Conservation (phyloP, 2,329 filamentous ascomycete genomes). For the Chaetomiaceae sp. region DNA sequence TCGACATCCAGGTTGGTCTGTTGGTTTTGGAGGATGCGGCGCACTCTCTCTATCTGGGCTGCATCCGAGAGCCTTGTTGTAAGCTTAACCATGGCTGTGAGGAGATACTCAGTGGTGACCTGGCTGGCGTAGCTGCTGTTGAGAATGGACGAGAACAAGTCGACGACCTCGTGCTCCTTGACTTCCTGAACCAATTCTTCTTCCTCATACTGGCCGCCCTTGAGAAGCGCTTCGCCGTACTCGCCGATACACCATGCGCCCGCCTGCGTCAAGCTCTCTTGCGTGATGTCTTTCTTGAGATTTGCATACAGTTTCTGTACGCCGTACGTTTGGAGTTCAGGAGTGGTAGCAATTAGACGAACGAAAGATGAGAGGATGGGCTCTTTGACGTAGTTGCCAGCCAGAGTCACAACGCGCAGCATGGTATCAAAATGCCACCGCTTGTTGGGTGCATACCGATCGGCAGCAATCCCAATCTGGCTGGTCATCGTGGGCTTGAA, state of each 20-base stretch:
- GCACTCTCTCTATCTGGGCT: conserved; percentile 80
- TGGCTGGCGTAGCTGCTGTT: conserved; percentile 93
- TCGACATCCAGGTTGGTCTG: conserved; percentile 90
- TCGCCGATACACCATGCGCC: conserved; percentile 98
- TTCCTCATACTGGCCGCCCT: conserved; percentile 87
- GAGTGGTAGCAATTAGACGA: conserved; percentile 87
- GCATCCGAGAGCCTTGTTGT: conserved; percentile 81
- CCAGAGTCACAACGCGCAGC: conserved; percentile 85
- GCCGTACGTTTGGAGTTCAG: conserved; percentile 92
- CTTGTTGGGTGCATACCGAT: conserved; percentile 94
- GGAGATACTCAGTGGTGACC: conserved; percentile 89
- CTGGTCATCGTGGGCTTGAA: conserved; percentile 99
- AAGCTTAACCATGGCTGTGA: conserved; percentile 91
- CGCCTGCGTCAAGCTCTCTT: conserved; percentile 89
- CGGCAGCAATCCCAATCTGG: conserved; percentile 94
- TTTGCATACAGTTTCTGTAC: conserved; percentile 91
- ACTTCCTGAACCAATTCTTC: conserved; percentile 79
- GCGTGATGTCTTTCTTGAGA: conserved; percentile 93
- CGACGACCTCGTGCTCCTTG: conserved; percentile 83
- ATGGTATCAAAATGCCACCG: conserved; percentile 99
- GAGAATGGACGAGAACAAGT: conserved; percentile 86
- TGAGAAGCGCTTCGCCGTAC: conserved; percentile 85
- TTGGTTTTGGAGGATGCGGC: conserved; percentile 70
- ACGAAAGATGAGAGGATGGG: conserved; percentile 97
- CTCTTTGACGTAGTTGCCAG: conserved; percentile 96